Evolutionary conservation across 139 green algal species (phyloP), one percentile per base, ranked within the genome.

Genomic region (Chlamydomonas incerta): DNA sequence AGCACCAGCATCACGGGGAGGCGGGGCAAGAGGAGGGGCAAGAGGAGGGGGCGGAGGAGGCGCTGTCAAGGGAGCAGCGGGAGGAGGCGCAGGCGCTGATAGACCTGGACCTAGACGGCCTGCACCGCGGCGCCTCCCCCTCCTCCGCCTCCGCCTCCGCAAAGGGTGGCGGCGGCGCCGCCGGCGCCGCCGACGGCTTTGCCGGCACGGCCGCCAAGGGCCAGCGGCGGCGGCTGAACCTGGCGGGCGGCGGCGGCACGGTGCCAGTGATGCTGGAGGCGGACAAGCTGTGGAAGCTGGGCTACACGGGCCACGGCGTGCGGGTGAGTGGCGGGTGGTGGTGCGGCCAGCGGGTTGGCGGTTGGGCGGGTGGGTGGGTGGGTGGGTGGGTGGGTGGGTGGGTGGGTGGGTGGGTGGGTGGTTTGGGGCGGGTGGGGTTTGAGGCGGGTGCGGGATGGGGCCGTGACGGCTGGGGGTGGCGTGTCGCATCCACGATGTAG

Each of bases 231-330:
- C 67, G 35, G 41, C 66, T 73, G 46, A 31, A 10, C 37, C 73
- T 84, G 50, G 33, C 57, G 76, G 35, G 73, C 29, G n/a, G 80
- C 33, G 50, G 72, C 37, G 76, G 76, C 84, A 91, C 72, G 52
- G 80, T 96, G 65, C 92, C 92, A 24, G 41, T 74, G 24, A 75
- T 91, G 41, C 87, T 98, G 74, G 34, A 89, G n/a, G 95, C 96
- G 0, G 72, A 94, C 24, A 72, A 85, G 74, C 87, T 99, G 37
- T 99, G 96, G 97, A 88, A 85, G 31, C 84, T 93, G 82, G 97
- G 97, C 17, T 98, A 90, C 91, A 93, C 47, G 34, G 97, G 97
- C 11, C 77, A 93, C 70, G 92, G 92, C 31, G 93, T 99, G 20
- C 94, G 92, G 80, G 93, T 97, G 87, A 23, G 80, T 20, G 2